Conservation (phyloP, 2,329 filamentous ascomycete genomes). For the Pseudonectria buxi region DNA sequence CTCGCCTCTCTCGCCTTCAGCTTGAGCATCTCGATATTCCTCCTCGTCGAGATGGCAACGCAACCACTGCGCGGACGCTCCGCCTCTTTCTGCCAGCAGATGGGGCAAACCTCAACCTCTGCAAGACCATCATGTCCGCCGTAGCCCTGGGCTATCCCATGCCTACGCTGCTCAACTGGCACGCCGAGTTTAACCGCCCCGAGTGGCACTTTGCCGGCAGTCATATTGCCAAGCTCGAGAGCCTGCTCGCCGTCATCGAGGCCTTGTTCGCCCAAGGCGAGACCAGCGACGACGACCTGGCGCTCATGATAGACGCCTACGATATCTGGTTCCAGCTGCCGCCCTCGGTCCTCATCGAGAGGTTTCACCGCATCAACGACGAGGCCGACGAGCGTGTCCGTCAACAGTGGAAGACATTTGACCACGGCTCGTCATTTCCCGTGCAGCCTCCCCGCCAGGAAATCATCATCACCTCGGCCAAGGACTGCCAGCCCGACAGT, state of each 20-base stretch:
- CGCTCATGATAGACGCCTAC: constrained; percentile 32
- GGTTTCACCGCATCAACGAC: constrained; percentile 29
- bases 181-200: constrained; percentile 30
- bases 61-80: constrained; percentile 18
- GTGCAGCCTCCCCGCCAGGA: constrained; percentile 24
- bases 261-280: constrained; percentile 18
- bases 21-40: constrained; percentile 8
- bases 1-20: constrained; percentile 5
- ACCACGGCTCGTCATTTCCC: constrained; percentile 17
- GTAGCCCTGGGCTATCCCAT: constrained; percentile 32
- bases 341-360: constrained; percentile 29
- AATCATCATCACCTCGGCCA: constrained; percentile 28
- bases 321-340: constrained; percentile 35
- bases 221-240: constrained; percentile 33
- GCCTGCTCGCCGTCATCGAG: constrained; percentile 25
- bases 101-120: constrained; percentile 29
- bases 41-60: not conserved
- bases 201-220: constrained; percentile 32
- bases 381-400: constrained; percentile 25
- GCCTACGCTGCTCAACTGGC: constrained; percentile 32
- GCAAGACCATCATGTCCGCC: constrained; percentile 33
- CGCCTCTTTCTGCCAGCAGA: constrained; percentile 34
- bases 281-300: constrained; percentile 24
- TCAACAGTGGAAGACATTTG: constrained; percentile 16
- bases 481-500: constrained; percentile 28